phyloP scores from a whole-genome alignment of 345 rosid species.

The Salix caprea region DNA sequence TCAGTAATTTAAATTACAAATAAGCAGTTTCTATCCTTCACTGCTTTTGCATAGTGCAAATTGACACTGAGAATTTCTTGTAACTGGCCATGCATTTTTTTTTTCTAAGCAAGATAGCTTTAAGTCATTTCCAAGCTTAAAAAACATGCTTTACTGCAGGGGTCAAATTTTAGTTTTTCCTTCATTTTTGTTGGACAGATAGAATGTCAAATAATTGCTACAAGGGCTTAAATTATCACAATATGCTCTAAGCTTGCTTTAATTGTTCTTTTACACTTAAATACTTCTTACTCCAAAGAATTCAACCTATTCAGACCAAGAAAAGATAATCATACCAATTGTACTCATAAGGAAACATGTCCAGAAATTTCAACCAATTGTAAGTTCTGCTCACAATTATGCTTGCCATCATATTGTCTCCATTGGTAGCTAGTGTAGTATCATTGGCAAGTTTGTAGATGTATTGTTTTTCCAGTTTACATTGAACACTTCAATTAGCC shows the following conservation, averaged over 20 bases:
- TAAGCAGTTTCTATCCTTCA: background rate
- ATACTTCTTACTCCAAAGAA: background rate
- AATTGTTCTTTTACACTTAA: background rate
- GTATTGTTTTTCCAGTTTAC: background rate
- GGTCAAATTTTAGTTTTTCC: background rate
- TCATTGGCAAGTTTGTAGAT: background rate
- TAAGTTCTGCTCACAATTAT: background rate
- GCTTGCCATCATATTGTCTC: background rate
- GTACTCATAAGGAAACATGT: background rate
- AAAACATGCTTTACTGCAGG: background rate
- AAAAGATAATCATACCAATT: background rate
- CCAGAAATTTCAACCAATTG: background rate
- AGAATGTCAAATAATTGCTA: background rate
- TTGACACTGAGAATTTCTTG: background rate
- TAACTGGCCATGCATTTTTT: background rate
- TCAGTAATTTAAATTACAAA: background rate
- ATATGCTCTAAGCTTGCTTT: background rate
- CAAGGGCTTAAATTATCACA: background rate
- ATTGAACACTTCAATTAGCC: background rate
- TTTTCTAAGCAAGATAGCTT: conserved; percentile 1
- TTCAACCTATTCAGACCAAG: background rate
- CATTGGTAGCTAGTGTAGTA: background rate
- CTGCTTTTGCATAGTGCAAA: background rate
- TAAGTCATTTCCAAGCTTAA: background rate
- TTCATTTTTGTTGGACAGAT: background rate